A percentile compares a stretch with the other conserved stretches of the same genome.
Evolutionary conservation across 345 rosid genomes (phyloP).

Genomic region (Odontarrhena argentea): DNA sequence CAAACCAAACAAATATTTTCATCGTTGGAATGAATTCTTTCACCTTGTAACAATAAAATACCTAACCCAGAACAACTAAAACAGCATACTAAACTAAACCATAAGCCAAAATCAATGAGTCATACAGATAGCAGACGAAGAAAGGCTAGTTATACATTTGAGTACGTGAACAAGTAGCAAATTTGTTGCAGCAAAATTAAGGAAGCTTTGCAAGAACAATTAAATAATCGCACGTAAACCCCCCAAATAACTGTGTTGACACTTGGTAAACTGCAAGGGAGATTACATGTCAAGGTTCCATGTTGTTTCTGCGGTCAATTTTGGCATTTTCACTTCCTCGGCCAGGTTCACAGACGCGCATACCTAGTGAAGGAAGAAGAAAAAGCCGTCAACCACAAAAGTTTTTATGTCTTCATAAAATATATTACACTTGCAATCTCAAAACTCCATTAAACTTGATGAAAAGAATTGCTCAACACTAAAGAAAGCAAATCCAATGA

Average conservation of each 20-base stretch:
- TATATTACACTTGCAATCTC: neutral
- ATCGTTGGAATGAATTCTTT: too few species aligned
- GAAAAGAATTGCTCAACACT: neutral
- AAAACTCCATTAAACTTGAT: neutral
- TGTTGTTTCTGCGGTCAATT: conserved; percentile 67
- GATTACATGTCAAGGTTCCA: conserved; percentile 74
- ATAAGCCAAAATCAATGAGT: too few species aligned
- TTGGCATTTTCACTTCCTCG: conserved; percentile 67
- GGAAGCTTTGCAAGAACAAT: neutral
- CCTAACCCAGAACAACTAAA: too few species aligned
- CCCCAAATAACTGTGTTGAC: conserved; percentile 13
- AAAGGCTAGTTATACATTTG: neutral
- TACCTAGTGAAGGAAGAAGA: conserved; percentile 44
- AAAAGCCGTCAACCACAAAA: neutral
- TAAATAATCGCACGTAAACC: neutral
- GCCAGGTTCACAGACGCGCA: conserved; percentile 66
- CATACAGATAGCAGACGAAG: conserved; percentile 2
- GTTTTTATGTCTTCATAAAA: neutral
- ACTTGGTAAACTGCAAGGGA: neutral
- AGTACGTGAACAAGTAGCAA: too few species aligned
- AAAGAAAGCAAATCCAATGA: neutral
- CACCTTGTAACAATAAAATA: too few species aligned
- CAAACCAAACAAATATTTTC: too few species aligned
- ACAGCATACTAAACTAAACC: too few species aligned
- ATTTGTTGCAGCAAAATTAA: neutral